Percentiles rank a stretch among this genome's conserved stretches.
These are phyloP conservation scores for Wickerhamiella sorbophila DNA, from an alignment of 805 yeast genomes.

Conservation along the genomic window DNA sequence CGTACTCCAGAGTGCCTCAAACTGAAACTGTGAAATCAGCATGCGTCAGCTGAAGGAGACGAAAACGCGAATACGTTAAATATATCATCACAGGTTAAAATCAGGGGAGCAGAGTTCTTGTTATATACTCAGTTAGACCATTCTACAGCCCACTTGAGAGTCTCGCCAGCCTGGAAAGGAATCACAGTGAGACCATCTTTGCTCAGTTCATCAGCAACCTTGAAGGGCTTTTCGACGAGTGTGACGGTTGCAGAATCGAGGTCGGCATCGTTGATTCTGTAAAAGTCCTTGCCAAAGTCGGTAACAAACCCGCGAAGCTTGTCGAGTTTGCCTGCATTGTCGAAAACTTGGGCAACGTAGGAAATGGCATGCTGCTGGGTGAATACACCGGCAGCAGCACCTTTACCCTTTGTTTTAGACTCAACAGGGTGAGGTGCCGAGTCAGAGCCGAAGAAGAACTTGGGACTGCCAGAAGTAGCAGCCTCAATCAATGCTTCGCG, in stretches of 20 bases:
- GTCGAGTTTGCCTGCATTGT: constrained; percentile 45
- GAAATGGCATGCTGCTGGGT: constrained; percentile 74
- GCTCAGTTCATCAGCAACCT: constrained; percentile 46
- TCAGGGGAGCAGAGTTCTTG: not conserved
- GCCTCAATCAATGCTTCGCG: constrained; percentile 69
- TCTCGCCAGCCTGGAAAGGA: constrained; percentile 77
- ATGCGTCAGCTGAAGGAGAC: not conserved
- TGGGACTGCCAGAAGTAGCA: constrained; percentile 82
- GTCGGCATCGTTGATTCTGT: constrained; percentile 37
- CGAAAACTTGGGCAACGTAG: constrained; percentile 80
- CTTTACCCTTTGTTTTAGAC: constrained; percentile 58
- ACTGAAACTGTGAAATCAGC: not conserved
- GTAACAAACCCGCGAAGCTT: constrained; percentile 62
- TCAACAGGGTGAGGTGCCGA: constrained; percentile 92
- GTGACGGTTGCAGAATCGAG: constrained; percentile 34
- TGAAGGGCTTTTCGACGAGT: constrained; percentile 37
- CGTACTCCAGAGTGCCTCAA: constrained; percentile 1
- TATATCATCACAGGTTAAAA: not conserved
- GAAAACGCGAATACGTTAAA: too few relatives aligned
- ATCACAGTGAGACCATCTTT: constrained; percentile 42
- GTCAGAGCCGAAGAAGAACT: constrained; percentile 93
- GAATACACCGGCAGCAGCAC: constrained; percentile 97
- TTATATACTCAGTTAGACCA: constrained; percentile 32
- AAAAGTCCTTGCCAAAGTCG: constrained; percentile 58
- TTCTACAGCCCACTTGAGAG: constrained; percentile 54